phyloP scores from a whole-genome alignment of 2,329 filamentous ascomycete genomes.

The Harringtonia aguacate region DNA sequence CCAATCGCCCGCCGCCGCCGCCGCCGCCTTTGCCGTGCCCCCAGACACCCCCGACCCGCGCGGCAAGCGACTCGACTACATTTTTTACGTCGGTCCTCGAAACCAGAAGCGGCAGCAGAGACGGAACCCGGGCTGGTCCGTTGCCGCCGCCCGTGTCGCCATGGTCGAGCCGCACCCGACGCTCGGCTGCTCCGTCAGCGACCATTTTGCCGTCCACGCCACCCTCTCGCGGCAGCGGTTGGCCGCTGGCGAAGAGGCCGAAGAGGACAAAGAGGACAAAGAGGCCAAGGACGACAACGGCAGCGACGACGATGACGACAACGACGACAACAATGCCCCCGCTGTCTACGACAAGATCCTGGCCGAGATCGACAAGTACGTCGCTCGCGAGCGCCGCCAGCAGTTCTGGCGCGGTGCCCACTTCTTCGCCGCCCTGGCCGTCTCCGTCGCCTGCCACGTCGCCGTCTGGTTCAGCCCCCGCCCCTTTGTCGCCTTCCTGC shows the following conservation, averaged over 20 bases:
- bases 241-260: too few relatives aligned
- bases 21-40: constrained; percentile 20
- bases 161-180: constrained; percentile 75
- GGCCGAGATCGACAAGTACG: constrained; percentile 57
- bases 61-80: constrained; percentile 89
- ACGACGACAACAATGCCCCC: background rate
- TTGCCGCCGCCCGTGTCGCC: constrained; percentile 60
- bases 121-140: constrained; percentile 44
- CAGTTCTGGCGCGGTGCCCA: constrained; percentile 61
- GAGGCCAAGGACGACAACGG: background rate
- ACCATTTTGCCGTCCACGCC: constrained; percentile 87
- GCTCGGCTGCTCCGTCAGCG: constrained; percentile 77
- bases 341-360: constrained; percentile 55
- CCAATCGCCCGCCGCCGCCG: background rate
- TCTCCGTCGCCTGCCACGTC: constrained; percentile 65
- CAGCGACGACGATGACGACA: too few relatives aligned
- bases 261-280: background rate
- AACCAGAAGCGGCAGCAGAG: constrained; percentile 38
- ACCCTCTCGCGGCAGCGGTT: constrained; percentile 49
- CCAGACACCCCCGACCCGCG: constrained; percentile 55
- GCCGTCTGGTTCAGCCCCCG: constrained; percentile 77
- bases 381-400: constrained; percentile 59
- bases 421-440: constrained; percentile 55
- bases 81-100: constrained; percentile 51
- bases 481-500: constrained; percentile 62